These are phyloP conservation scores for Hysterium pulicare DNA, from an alignment of 2,329 filamentous ascomycete genomes.

Conservation along the genomic window DNA sequence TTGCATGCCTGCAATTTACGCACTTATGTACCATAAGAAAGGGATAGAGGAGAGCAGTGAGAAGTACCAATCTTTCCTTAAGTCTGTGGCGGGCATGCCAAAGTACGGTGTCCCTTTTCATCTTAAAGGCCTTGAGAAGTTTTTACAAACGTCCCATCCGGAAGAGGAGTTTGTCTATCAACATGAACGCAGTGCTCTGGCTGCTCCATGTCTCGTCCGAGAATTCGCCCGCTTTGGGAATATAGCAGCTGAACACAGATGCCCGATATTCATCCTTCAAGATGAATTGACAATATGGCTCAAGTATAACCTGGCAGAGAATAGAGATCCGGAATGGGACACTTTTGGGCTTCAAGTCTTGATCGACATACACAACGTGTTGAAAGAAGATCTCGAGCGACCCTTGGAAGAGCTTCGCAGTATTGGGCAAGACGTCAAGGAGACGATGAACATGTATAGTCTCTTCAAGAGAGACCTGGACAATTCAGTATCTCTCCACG, in stretches of 20 bases:
- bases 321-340: background rate
- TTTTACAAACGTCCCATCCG: background rate
- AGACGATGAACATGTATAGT: too few species aligned
- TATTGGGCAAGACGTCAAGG: too few species aligned
- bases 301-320: background rate
- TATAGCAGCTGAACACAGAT: background rate
- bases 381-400: background rate
- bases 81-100: too few species aligned
- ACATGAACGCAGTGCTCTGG: background rate
- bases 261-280: background rate
- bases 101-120: too few species aligned
- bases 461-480: too few species aligned
- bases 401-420: background rate
- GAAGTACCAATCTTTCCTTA: too few species aligned
- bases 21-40: too few species aligned
- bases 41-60: too few species aligned
- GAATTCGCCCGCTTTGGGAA: background rate
- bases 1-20: too few species aligned
- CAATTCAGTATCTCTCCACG: too few species aligned
- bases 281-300: background rate
- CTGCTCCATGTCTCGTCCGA: background rate
- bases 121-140: too few species aligned
- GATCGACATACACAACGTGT: background rate
- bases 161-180: background rate
- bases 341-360: background rate